Conservation (phyloP, 805 yeast genomes). For the Monosporozyma yasuniensis region DNA sequence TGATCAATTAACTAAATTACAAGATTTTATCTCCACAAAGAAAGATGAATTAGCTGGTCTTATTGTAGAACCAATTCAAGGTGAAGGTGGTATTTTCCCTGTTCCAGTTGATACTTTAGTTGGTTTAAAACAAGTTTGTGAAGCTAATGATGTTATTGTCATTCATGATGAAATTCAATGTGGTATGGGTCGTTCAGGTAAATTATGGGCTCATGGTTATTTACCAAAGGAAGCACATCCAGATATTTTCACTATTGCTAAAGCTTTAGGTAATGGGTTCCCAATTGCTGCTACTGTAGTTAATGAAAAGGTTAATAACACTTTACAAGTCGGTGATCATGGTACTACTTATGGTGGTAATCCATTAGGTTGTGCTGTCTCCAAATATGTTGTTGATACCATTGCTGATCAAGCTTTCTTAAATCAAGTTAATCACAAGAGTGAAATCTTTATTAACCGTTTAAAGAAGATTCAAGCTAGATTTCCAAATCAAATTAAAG, state of each 20-base stretch:
- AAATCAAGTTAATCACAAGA: conserved; percentile 48
- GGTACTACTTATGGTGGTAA: conserved; percentile 98
- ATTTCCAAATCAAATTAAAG: conserved; percentile 53
- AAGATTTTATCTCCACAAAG: conserved; percentile 13
- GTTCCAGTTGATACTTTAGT: conserved; percentile 73
- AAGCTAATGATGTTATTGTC: conserved; percentile 73
- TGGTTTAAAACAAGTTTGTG: conserved; percentile 73
- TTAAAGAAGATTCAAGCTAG: conserved; percentile 43
- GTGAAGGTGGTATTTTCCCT: conserved; percentile 96
- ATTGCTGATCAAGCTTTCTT: conserved; percentile 56
- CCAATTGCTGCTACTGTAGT: conserved; percentile 94
- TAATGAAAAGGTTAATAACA: conserved; percentile 64
- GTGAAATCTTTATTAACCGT: conserved; percentile 45
- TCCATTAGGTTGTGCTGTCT: conserved; percentile 82
- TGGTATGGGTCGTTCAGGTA: conserved; percentile 96
- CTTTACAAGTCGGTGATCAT: conserved; percentile 82
- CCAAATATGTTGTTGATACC: conserved; percentile 61
- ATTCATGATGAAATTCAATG: conserved; percentile 97
- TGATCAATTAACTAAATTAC: conserved; percentile 26
- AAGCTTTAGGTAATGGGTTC: conserved; percentile 93
- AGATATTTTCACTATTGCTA: conserved; percentile 88
- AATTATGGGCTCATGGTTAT: conserved; percentile 85
- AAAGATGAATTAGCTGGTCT: conserved; percentile 63
- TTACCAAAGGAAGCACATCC: conserved; percentile 81
- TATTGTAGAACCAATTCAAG: conserved; percentile 94